Conservation (phyloP, 345 rosid genomes). For the Eucalyptus regnans region DNA sequence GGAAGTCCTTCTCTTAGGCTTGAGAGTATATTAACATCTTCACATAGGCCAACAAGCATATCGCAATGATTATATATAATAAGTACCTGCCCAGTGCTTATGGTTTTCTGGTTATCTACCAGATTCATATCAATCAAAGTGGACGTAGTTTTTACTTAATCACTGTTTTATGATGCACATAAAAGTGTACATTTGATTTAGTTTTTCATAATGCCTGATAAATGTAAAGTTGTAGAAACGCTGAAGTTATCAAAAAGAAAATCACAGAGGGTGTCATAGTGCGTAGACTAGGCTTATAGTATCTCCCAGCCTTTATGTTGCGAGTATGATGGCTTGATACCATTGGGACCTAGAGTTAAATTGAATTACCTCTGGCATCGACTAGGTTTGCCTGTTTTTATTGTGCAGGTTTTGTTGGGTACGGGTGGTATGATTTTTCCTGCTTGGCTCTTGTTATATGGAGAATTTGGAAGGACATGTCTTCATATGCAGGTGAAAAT, state of each 20-base stretch:
- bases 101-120: background rate
- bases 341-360: conserved; percentile 35
- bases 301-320: background rate
- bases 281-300: background rate
- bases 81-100: background rate
- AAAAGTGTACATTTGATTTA: background rate
- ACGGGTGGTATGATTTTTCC: background rate
- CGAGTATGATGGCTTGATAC: background rate
- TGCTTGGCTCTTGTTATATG: background rate
- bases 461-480: conserved; percentile 11
- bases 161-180: background rate
- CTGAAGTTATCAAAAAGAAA: background rate
- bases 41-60: background rate
- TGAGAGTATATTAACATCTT: background rate
- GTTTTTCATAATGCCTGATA: background rate
- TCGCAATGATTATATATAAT: background rate
- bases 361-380: conserved; percentile 40
- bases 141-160: background rate
- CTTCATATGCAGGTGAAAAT: conserved; percentile 30
- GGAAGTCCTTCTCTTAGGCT: background rate
- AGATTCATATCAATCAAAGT: background rate
- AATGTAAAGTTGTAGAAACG: background rate
- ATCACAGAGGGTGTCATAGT: background rate
- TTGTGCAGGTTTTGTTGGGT: conserved; percentile 49
- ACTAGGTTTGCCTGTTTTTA: conserved; percentile 27